Conservation (phyloP, 495 filamentous ascomycete species). For the Penicillium bovifimosum region DNA sequence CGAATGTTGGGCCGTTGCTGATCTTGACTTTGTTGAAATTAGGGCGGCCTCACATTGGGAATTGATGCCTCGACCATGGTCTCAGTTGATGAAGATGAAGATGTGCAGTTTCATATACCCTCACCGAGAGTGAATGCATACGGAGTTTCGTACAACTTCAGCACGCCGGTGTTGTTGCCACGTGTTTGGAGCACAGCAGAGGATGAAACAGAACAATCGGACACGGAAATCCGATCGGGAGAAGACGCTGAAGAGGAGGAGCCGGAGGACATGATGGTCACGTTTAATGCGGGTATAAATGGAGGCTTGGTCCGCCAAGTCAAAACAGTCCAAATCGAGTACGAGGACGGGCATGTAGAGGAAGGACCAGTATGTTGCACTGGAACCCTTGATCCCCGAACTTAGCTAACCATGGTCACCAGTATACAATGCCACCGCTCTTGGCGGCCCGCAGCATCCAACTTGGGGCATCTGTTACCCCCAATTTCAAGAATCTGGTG, state of each 20-base stretch:
- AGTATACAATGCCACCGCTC: conserved; percentile 30
- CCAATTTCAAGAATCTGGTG: conserved; percentile 23
- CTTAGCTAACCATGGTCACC: conserved; percentile 8
- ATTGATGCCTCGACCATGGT: conserved; percentile 40
- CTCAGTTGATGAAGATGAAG: conserved; percentile 25
- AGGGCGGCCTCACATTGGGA: conserved; percentile 35
- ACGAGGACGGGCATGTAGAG: conserved; percentile 26
- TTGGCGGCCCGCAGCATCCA: conserved; percentile 24
- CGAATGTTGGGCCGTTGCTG: conserved; percentile 1
- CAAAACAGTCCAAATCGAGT: conserved; percentile 17
- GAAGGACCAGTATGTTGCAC: conserved; percentile 16
- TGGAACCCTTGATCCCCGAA: not conserved
- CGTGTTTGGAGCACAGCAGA: conserved; percentile 12
- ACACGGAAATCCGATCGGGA: not conserved
- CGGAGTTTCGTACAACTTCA: conserved; percentile 33
- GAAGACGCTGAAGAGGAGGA: conserved; percentile 9
- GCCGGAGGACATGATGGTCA: conserved; percentile 20
- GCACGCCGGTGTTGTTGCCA: conserved; percentile 29
- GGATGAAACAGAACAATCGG: conserved; percentile 11
- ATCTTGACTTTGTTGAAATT: conserved; percentile 3
- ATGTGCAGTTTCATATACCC: conserved; percentile 30
- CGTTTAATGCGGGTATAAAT: conserved; percentile 27
- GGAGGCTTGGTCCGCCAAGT: conserved; percentile 24
- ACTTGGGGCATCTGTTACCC: conserved; percentile 30
- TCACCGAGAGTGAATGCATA: conserved; percentile 18